phyloP scores from a whole-genome alignment of 345 rosid genomes.

The Barbarea vulgaris region DNA sequence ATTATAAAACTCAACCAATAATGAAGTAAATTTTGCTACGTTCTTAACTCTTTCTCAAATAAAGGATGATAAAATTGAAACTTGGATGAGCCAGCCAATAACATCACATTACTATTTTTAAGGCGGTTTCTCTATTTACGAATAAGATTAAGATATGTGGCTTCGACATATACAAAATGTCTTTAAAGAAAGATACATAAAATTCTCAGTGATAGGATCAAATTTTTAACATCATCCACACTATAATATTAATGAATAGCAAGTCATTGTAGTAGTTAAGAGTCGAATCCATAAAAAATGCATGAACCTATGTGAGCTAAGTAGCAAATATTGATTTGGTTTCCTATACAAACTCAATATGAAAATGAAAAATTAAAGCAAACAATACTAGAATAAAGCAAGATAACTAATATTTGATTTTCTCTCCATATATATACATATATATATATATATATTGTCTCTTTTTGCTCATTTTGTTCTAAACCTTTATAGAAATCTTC shows the following conservation, averaged over 20 bases:
- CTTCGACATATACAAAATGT: not conserved
- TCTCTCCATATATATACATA: no score
- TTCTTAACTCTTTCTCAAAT: slow-evolving; percentile 7
- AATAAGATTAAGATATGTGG: not conserved
- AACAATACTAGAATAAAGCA: not conserved
- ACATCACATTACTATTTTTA: not conserved
- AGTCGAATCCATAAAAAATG: not conserved
- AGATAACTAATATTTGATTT: no score
- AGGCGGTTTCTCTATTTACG: not conserved
- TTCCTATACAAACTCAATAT: not conserved
- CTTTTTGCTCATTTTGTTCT: no score
- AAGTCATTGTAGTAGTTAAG: not conserved
- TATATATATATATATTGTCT: no score
- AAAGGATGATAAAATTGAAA: slow-evolving; percentile 3
- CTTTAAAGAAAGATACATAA: not conserved
- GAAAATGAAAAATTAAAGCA: not conserved
- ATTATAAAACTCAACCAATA: slow-evolving; percentile 1
- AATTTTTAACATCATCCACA: not conserved
- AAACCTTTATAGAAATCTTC: not conserved
- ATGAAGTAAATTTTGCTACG: slow-evolving; percentile 19
- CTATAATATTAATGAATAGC: not conserved
- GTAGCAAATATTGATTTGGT: not conserved
- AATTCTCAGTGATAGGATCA: not conserved
- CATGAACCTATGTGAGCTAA: not conserved
- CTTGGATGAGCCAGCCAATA: slow-evolving; percentile 28